A percentile compares a stretch with the other conserved stretches of the same genome.
Evolutionary conservation across 805 yeast species (phyloP).

Genomic region (Yamadazyma philogaea): DNA sequence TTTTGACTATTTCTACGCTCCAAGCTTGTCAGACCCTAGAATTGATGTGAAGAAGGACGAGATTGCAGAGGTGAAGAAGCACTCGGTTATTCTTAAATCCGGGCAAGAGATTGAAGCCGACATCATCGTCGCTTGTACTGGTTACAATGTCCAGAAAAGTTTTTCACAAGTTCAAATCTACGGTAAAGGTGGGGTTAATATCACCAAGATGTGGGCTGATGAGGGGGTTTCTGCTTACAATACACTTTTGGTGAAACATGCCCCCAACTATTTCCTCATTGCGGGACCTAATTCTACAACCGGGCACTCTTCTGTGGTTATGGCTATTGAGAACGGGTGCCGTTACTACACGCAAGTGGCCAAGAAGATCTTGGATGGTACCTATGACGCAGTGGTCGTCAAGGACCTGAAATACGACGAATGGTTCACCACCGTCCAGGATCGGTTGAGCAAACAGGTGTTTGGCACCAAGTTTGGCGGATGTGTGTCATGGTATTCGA

Average conservation of each 20-base stretch:
- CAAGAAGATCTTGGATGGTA: slow-evolving; percentile 26
- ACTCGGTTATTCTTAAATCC: slow-evolving; percentile 26
- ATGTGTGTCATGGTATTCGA: slow-evolving; percentile 39
- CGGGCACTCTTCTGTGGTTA: slow-evolving; percentile 42
- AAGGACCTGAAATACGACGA: slow-evolving; percentile 29
- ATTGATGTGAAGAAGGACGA: slow-evolving; percentile 22
- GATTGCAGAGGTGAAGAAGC: slow-evolving; percentile 26
- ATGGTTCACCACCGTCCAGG: slow-evolving; percentile 31
- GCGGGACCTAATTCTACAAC: slow-evolving; percentile 44
- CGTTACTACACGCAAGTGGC: slow-evolving; percentile 23
- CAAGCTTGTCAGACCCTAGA: slow-evolving; percentile 30
- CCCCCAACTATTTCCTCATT: slow-evolving; percentile 34
- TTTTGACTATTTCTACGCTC: slow-evolving; percentile 36
- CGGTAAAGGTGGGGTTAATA: slow-evolving; percentile 24
- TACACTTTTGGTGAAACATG: slow-evolving; percentile 29
- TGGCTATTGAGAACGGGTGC: slow-evolving; percentile 35
- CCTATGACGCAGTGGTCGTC: slow-evolving; percentile 27
- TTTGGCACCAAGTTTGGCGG: slow-evolving; percentile 41
- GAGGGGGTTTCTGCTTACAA: slow-evolving; percentile 35
- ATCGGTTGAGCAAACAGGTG: slow-evolving; percentile 25
- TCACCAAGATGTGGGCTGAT: slow-evolving; percentile 26
- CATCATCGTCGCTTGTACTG: slow-evolving; percentile 42
- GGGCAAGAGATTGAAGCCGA: slow-evolving; percentile 33
- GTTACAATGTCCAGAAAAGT: slow-evolving; percentile 28
- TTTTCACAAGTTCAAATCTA: slow-evolving; percentile 17